Percentiles rank a stretch among this genome's conserved stretches.
These are phyloP conservation scores for Zymoseptoria crescenta DNA, from an alignment of 2,329 filamentous ascomycete species.

Conservation along the genomic window DNA sequence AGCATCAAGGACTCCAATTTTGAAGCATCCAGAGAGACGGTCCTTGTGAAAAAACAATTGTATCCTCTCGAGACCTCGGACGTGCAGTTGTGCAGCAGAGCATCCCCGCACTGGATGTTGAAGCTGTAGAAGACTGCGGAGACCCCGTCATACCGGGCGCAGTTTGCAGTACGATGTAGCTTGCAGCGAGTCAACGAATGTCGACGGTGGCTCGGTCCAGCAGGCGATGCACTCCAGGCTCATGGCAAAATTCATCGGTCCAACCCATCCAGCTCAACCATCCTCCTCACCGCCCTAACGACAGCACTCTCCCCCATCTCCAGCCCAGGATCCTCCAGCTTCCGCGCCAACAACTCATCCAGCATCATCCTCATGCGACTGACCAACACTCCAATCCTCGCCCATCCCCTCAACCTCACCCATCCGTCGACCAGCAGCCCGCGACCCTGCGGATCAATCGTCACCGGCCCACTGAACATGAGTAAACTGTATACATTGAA, in stretches of 20 bases:
- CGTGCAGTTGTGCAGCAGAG: not conserved
- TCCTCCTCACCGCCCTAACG: constrained; percentile 65
- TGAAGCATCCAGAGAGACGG: not conserved
- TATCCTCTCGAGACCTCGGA: not conserved
- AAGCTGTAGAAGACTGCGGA: not conserved
- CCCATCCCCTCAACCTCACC: constrained; percentile 82
- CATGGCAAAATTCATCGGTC: constrained; percentile 21
- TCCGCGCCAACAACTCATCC: constrained; percentile 71
- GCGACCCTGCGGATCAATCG: constrained; percentile 77
- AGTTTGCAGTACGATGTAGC: not conserved
- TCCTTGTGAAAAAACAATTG: not conserved
- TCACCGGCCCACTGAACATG: constrained; percentile 77
- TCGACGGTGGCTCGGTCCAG: no score
- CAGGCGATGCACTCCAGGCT: not conserved
- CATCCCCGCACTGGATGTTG: not conserved
- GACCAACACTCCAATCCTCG: constrained; percentile 83
- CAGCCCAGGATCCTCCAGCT: constrained; percentile 64
- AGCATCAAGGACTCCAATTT: not conserved
- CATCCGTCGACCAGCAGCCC: constrained; percentile 88
- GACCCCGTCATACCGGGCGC: not conserved
- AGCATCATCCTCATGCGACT: constrained; percentile 76
- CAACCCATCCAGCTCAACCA: constrained; percentile 79
- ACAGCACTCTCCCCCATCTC: constrained; percentile 49
- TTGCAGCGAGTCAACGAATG: not conserved
- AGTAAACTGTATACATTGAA: constrained; percentile 86